Base-by-base conservation (phyloP, 306 rosid genomes). In the Amphicarpaea edgeworthii region DNA sequence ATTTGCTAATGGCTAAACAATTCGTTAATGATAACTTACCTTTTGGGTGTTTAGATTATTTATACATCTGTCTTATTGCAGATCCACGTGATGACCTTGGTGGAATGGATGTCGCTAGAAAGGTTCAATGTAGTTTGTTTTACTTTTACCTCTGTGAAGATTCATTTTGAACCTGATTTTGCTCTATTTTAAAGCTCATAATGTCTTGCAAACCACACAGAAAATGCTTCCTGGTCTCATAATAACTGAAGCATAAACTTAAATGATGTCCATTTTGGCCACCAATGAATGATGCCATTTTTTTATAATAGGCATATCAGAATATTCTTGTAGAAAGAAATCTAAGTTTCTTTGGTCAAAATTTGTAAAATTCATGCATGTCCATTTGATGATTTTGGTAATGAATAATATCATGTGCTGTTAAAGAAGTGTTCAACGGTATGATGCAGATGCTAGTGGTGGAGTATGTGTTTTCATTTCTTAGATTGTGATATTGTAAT, bases 91-190 rank as follows among this genome's bases (percentile, higher is more conserved):
- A 94, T 59, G 98, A 94, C 81, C 96, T 94, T 38, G 80, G 96
- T 70, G 97, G 98, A 77, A 88, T 86, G 97, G 98, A 94, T 82
- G 98, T 94, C 61, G 97, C 98, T 70, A 90, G 98, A 92, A 94
- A 94, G 98, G 98, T 94, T 70, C 55, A 54, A 53, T 54, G 34
- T 76, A 23, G 74, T 81, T 76, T 81, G 14, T 2, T 68, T 81
- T 58, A 30, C 30, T 2, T 68, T 81, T 58, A 30, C 30, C 26
- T 70, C 66, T 73, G 51, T 73, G 23, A 45, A 50, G 24, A 54
- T 72, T 81, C 38, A 47, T 65, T 75, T 65, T 38, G 41, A 20
- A 41, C 54, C 20, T 66, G 17, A 60, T 50, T 61, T 21, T 50
- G 63, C 43, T 38, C 23, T 41, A 41, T 58, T 38, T 70, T 16